phyloP scores from a whole-genome alignment of 116 monocot species.

The Zostera marina region DNA sequence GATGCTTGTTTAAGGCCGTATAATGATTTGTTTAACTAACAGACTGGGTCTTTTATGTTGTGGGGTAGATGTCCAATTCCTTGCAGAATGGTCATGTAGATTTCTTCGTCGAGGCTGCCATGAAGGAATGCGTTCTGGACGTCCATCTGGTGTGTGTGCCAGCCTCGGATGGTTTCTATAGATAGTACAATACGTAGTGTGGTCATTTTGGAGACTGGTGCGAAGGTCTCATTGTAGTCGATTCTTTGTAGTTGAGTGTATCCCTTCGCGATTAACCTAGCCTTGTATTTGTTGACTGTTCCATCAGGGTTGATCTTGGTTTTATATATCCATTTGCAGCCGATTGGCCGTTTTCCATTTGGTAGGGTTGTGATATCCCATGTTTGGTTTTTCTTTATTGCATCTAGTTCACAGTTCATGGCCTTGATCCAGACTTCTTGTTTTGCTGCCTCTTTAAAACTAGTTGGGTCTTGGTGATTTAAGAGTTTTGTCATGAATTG shows the following conservation, averaged over 20 bases:
- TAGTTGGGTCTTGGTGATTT: background rate
- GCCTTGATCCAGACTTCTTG: background rate
- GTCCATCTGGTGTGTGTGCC: background rate
- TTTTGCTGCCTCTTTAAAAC: background rate
- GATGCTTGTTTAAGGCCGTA: constrained; percentile 13
- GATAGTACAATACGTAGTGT: background rate
- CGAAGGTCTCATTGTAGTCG: too few relatives aligned
- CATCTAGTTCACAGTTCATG: background rate
- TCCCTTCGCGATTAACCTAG: constrained; percentile 3
- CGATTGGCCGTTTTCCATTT: constrained; percentile 1
- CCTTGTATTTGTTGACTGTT: background rate
- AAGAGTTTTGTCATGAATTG: too few relatives aligned
- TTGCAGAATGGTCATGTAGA: constrained; percentile 2
- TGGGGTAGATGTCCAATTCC: background rate
- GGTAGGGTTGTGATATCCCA: constrained; percentile 6
- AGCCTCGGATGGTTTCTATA: background rate
- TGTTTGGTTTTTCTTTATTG: constrained; percentile 1
- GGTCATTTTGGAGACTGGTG: background rate
- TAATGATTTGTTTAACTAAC: constrained; percentile 3
- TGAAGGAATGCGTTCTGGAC: constrained; percentile 8
- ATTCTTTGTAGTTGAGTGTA: background rate
- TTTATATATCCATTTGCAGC: constrained; percentile 7
- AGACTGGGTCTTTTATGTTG: background rate
- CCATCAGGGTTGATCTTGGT: background rate
- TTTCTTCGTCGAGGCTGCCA: constrained; percentile 3